Evolutionary conservation across 768 basidiomycete species (phyloP).

Genomic region (Rhodosporidiobolus odoratus): DNA sequence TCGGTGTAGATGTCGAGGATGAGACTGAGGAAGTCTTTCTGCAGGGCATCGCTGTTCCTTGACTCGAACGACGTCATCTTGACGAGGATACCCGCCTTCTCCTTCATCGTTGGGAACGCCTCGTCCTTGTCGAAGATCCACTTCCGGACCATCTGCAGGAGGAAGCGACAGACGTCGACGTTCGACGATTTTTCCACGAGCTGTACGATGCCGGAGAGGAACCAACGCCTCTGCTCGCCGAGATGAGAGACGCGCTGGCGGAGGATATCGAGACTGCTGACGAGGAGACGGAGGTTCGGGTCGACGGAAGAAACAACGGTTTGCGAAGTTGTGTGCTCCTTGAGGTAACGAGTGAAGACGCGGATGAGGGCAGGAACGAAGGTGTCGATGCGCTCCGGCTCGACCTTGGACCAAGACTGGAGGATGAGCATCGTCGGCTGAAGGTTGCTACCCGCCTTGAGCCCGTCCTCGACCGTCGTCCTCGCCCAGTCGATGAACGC

Average conservation of each 20-base stretch:
- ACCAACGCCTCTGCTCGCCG: constrained; percentile 75
- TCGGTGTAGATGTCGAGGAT: constrained; percentile 93
- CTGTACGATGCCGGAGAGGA: constrained; percentile 69
- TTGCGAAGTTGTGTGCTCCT: constrained; percentile 67
- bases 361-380: constrained; percentile 73
- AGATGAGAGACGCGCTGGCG: constrained; percentile 72
- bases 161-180: constrained; percentile 66
- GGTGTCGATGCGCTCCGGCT: constrained; percentile 75
- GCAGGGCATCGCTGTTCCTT: constrained; percentile 67
- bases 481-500: constrained; percentile 75
- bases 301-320: constrained; percentile 54
- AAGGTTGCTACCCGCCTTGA: constrained; percentile 65
- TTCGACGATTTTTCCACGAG: constrained; percentile 88
- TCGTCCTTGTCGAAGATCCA: constrained; percentile 87
- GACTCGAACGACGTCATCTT: constrained; percentile 70
- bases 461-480: constrained; percentile 67
- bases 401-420: constrained; percentile 71
- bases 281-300: constrained; percentile 56
- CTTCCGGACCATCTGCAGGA: constrained; percentile 75
- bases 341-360: constrained; percentile 73
- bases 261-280: constrained; percentile 76
- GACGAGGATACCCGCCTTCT: constrained; percentile 81
- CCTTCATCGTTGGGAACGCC: constrained; percentile 80
- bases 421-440: constrained; percentile 81
- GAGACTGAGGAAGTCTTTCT: constrained; percentile 75